Evolutionary conservation across 371 early-diverging fungal genomes (phyloP), one percentile per base, ranked within the genome.

Genomic region (Syncephalastrum sp.): DNA sequence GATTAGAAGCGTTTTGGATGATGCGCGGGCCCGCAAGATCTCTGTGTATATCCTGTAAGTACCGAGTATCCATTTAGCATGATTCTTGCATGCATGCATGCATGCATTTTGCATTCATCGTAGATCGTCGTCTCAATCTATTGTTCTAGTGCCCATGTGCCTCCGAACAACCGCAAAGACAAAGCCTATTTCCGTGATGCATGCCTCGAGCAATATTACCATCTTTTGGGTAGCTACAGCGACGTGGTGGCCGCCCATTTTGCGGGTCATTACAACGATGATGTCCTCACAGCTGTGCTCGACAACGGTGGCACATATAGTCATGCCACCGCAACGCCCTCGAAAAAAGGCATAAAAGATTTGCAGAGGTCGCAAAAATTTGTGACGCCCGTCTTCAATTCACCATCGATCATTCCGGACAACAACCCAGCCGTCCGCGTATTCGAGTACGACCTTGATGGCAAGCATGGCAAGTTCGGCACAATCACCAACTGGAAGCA

Each of bases 341-440:
- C 43, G 33, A n/a, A 57, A 49, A 45, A 55, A 50, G 47, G 27
- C 43, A 24, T 41, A 10, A 49, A 53, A 23, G 23, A 6, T 10
- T 6, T 57, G n/a, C 57, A 58, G 10, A 41, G 42, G 4, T 13
- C 44, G 4, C 29, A 56, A 53, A 54, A 47, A 27, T 56, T 61
- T 47, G 46, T 63, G 4, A 64, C 55, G 17, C 75, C 74, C 1
- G 53, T 74, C 23, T 71, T 67, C 45, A 75, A 74, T 47, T 68
- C 71, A 2, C 84, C 84, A 2, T 68, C 78, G 25, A 67, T 83
- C 42, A 61, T 79, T 50, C 82, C 81, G 10, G 63, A 67, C 24
- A 58, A 74, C 60, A 82, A 82, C 52, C 81, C 84, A 14, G 72
- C 68, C 50, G 53, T 78, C 46, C 74, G 84, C 12, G 70, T 78